phyloP scores from a whole-genome alignment of 2,329 filamentous ascomycete species.

The Macrophomina tecta region DNA sequence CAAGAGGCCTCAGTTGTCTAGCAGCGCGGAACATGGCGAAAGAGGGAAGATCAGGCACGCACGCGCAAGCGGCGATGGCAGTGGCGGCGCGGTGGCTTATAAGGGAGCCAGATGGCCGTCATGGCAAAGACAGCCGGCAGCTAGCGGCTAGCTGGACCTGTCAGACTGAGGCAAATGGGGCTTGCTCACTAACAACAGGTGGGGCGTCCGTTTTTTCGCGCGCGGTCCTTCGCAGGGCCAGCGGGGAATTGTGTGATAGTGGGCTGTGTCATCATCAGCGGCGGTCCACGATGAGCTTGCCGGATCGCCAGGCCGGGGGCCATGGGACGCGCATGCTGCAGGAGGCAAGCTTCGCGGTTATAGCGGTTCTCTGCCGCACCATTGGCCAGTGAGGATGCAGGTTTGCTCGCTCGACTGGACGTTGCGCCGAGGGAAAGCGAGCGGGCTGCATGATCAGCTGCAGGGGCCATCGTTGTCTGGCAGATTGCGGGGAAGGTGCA shows the following conservation, averaged over 20 bases:
- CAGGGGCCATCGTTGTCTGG: constrained; percentile 41
- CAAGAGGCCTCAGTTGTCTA: constrained; percentile 31
- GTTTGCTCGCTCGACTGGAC: constrained; percentile 27
- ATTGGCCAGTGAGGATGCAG: constrained; percentile 36
- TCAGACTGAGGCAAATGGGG: constrained; percentile 27
- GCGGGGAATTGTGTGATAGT: background rate
- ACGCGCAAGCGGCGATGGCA: constrained; percentile 27
- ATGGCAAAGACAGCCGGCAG: constrained; percentile 1
- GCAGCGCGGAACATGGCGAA: constrained; percentile 43
- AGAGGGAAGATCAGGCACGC: constrained; percentile 32
- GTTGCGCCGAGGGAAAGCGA: constrained; percentile 36
- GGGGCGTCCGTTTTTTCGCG: background rate
- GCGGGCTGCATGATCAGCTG: constrained; percentile 48
- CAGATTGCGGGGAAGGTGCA: constrained; percentile 45
- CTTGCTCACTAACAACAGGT: constrained; percentile 7
- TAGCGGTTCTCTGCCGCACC: constrained; percentile 33
- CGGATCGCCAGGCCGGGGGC: constrained; percentile 16
- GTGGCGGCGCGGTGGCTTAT: constrained; percentile 7
- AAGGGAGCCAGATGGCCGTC: background rate
- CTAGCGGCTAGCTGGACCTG: constrained; percentile 27
- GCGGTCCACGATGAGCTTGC: constrained; percentile 5
- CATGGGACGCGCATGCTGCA: constrained; percentile 28
- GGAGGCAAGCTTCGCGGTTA: background rate
- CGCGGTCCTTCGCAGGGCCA: background rate
- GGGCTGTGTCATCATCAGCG: background rate